Evolutionary conservation across 2,329 filamentous ascomycete genomes (phyloP), one percentile per base, ranked within the genome.

Genomic region (Trichoderma harzianum): DNA sequence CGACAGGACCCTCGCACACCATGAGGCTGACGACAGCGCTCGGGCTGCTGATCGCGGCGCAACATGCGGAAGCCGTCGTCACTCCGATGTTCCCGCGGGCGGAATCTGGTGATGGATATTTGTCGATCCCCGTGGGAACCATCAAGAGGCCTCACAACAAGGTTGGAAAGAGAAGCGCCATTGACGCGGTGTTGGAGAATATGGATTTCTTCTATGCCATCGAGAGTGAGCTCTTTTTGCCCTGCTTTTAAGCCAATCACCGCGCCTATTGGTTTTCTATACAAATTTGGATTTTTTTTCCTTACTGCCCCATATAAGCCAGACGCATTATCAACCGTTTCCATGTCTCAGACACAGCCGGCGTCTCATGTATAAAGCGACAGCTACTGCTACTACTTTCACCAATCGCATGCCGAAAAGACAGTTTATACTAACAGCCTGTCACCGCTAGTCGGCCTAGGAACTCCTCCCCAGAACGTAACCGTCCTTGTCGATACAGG

Each of bases 401-500:
- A 12, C 43, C n/a, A 32, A 7, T 58, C 16, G 3, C 11, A 28
- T 32, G 5, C 55, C 3, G 18, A 3, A n/a, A n/a, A 43, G 7
- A 43, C 10, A 3, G 5, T 66, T 18, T 28, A 60, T 60, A 24
- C 47, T 71, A 12, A 58, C 12, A 28, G 11, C 8, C 28, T 32
- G 30, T 16, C 24, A 47, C 21, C 18, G 12, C 18, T 6, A 86
- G 84, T 86, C 53, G 78, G 79, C 30, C 80, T 86, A 30, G 85
- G 85, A 32, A 81, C 79, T 1, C 81, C 83, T 6, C 76, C 79
- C 1, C 85, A 87, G 73, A 78, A 75, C 12, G 78, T 86, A 43
- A 82, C 83, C 12, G 83, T 87, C 43, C 80, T 86, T 47, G 80
- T 87, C 69, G 85, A 87, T 72, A 87, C 85, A 0, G 86, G 86